Conservation (phyloP, 495 filamentous ascomycete species). For the Cairneyella variabilis region DNA sequence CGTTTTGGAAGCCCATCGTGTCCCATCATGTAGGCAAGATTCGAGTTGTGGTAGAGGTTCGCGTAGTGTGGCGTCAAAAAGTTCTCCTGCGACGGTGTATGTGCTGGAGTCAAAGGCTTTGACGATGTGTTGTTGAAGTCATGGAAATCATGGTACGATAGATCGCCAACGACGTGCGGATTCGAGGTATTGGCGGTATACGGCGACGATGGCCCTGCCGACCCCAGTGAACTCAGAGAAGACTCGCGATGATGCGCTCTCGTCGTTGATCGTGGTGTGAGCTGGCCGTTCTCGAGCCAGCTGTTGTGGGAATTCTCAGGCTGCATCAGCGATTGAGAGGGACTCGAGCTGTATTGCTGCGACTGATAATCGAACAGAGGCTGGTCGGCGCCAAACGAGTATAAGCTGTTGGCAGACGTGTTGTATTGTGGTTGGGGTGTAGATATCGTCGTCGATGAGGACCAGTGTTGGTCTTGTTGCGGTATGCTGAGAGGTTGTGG, state of each 20-base stretch:
- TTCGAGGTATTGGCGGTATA: slow-evolving; percentile 50
- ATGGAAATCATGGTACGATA: slow-evolving; percentile 27
- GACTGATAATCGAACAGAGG: slow-evolving; percentile 22
- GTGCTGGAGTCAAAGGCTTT: slow-evolving; percentile 27
- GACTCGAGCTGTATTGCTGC: slow-evolving; percentile 12
- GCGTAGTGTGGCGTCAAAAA: slow-evolving; percentile 24
- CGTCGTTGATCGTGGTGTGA: slow-evolving; percentile 24
- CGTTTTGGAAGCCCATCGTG: slow-evolving; percentile 18
- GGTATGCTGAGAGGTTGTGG: slow-evolving; percentile 1
- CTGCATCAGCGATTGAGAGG: slow-evolving; percentile 23
- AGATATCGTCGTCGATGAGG: slow-evolving; percentile 3
- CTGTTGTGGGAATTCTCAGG: slow-evolving; percentile 18
- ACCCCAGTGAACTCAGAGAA: slow-evolving; percentile 52
- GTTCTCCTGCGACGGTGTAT: slow-evolving; percentile 26
- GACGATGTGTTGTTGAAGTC: slow-evolving; percentile 18
- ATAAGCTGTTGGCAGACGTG: slow-evolving; percentile 12
- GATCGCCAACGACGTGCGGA: slow-evolving; percentile 38
- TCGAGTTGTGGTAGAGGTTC: slow-evolving; percentile 17
- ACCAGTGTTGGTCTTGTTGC: slow-evolving; percentile 3
- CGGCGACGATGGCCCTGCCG: slow-evolving; percentile 49
- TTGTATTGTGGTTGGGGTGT: slow-evolving; percentile 17
- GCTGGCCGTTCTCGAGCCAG: slow-evolving; percentile 25
- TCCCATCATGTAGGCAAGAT: slow-evolving; percentile 13
- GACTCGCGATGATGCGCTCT: slow-evolving; percentile 44
- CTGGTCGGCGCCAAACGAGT: slow-evolving; percentile 18